Percentiles rank a stretch among this genome's conserved stretches.
Evolutionary conservation across 1,139 yeast species (phyloP).

Genomic region (Debaryomyces sp.): DNA sequence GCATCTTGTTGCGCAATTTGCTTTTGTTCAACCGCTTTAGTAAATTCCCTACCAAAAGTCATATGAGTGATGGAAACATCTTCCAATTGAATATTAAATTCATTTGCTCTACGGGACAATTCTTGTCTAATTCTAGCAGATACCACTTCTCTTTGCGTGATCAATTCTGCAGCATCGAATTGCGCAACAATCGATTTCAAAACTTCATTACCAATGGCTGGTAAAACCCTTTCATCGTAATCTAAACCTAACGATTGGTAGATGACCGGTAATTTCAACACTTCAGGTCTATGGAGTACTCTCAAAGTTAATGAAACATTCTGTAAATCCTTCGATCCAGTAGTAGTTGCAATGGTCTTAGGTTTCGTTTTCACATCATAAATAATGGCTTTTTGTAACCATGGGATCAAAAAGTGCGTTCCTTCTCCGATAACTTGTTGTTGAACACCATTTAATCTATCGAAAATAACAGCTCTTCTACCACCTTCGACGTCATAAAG

Average conservation of each 20-base stretch:
- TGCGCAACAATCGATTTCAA: conserved; percentile 95
- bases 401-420: conserved; percentile 91
- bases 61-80: conserved; percentile 98
- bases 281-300: conserved; percentile 94
- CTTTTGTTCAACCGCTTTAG: conserved; percentile 98
- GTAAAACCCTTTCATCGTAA: conserved; percentile 95
- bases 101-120: conserved; percentile 78
- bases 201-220: conserved; percentile 96
- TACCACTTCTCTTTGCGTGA: conserved; percentile 95
- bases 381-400: conserved; percentile 90
- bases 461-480: conserved; percentile 92
- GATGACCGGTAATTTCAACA: conserved; percentile 74
- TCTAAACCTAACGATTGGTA: conserved; percentile 92
- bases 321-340: conserved; percentile 97
- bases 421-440: conserved; percentile 92
- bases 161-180: conserved; percentile 96
- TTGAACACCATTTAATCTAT: conserved; percentile 87
- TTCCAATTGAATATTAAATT: conserved; percentile 88
- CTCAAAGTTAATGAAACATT: conserved; percentile 92
- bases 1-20: conserved; percentile 99
- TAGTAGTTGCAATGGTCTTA: conserved; percentile 88
- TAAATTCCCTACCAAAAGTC: conserved; percentile 96
- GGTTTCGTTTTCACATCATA: conserved; percentile 93
- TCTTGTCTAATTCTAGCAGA: conserved; percentile 89
- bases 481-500: conserved; percentile 96